Percentiles rank a stretch among this genome's conserved stretches.
These are phyloP conservation scores for Rhodotorula babjevae DNA, from an alignment of 768 basidiomycete species.

Conservation along the genomic window DNA sequence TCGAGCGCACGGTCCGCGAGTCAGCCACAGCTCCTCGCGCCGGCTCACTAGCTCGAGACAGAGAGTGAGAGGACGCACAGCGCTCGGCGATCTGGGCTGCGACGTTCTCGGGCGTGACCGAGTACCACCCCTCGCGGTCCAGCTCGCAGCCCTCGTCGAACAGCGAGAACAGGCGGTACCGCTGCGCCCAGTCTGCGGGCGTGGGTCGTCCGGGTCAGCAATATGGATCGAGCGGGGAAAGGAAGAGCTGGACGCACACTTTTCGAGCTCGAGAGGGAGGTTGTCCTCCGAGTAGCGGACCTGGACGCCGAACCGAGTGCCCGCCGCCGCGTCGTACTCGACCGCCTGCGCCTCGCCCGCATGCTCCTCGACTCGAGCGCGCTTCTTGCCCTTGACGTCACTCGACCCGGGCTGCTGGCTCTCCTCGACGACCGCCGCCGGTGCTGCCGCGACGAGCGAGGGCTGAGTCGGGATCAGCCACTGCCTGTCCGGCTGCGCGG, in stretches of 20 bases:
- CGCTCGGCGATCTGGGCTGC: conserved; percentile 88
- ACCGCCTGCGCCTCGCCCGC: not conserved
- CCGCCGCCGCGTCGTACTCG: conserved; percentile 1
- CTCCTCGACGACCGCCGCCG: not conserved
- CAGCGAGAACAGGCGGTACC: conserved; percentile 71
- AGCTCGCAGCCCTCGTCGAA: conserved; percentile 71
- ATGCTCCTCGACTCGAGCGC: not conserved
- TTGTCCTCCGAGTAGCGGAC: conserved; percentile 14
- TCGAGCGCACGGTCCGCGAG: not conserved
- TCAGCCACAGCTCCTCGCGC: too few species aligned
- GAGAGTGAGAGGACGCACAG: conserved; percentile 52
- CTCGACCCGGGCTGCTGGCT: not conserved
- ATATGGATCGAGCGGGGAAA: not conserved
- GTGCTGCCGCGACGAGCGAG: not conserved
- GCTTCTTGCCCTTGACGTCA: conserved; percentile 33
- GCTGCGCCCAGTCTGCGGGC: conserved; percentile 72
- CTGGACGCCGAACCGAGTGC: conserved; percentile 20
- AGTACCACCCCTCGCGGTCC: conserved; percentile 94
- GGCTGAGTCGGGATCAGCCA: conserved; percentile 34
- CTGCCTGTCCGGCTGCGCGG: not conserved
- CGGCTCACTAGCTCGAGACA: not conserved
- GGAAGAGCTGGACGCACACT: conserved; percentile 27
- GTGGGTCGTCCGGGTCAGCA: not conserved
- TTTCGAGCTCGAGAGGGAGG: conserved; percentile 31
- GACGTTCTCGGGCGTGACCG: conserved; percentile 84